Evolutionary conservation across 495 filamentous ascomycete species (phyloP).

Genomic region (Tuber microsphaerosporum): DNA sequence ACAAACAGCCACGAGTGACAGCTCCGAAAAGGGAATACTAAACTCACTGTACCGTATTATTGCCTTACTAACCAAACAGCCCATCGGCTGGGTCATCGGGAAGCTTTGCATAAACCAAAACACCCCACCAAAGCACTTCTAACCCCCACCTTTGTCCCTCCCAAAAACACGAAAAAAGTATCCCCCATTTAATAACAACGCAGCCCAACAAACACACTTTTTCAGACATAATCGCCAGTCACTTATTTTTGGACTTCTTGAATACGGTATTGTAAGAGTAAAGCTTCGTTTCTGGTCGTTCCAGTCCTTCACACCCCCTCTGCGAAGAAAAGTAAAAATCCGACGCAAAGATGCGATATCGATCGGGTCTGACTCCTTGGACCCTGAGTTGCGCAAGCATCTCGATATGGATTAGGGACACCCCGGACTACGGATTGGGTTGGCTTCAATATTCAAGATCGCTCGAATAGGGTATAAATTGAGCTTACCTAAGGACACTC

Average conservation of each 20-base stretch:
- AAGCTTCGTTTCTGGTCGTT: conserved; percentile 19
- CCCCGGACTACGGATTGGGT: conserved; percentile 1
- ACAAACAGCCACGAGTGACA: conserved; percentile 28
- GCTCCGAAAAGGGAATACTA: conserved; percentile 4
- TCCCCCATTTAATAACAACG: conserved; percentile 12
- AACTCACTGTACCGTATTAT: not conserved
- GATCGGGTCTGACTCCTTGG: conserved; percentile 10
- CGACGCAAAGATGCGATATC: conserved; percentile 20
- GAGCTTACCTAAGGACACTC: conserved; percentile 1
- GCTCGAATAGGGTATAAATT: not conserved
- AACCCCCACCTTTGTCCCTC: conserved; percentile 15
- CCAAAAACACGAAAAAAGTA: not conserved
- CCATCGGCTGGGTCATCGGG: not conserved
- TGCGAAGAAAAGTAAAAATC: conserved; percentile 21
- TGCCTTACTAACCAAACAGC: not conserved
- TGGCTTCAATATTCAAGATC: not conserved
- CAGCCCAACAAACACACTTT: conserved; percentile 21
- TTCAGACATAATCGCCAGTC: conserved; percentile 20
- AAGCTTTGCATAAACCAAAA: conserved; percentile 12
- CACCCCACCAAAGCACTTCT: conserved; percentile 21
- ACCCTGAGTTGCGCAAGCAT: conserved; percentile 40
- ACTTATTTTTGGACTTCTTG: conserved; percentile 29
- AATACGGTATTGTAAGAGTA: conserved; percentile 5
- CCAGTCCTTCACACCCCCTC: conserved; percentile 29
- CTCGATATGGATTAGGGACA: conserved; percentile 2